Base-by-base conservation (phyloP, 768 basidiomycete genomes). In the Vararia minispora region DNA sequence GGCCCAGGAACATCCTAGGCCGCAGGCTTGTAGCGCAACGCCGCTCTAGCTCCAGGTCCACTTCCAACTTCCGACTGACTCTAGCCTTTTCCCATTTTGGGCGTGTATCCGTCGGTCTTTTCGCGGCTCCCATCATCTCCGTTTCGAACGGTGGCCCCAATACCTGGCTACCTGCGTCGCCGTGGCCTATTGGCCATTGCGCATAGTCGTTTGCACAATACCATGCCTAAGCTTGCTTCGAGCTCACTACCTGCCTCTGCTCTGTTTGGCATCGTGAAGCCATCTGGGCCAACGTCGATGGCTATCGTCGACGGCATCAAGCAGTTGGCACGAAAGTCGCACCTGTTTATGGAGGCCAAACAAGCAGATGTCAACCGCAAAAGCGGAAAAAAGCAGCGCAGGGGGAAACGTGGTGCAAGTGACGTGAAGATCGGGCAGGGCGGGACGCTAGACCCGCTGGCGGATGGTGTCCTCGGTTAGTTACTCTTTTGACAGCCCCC, bases 391-490 rank as follows among this genome's bases (percentile, higher is more conserved):
- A 56, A 60, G 31, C 57, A 58, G 36, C 54, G 41, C 39, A 64
- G 64, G 34, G 57, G 59, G 42, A 65, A 54, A 30, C 51, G 51
- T 35, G 54, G 51, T 36, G 54, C 53, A 12, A 68, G 73, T 16
- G 52, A 59, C 2, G 64, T 91, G 37, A 92, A 94, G 60, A 74
- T 92, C 34, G 91, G 90, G 1, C 87, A 91, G 58, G 90, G 90
- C 21, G 91, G 95, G 4, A 99, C 95, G 3, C 65, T 99, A 35
- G 95, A 99, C 63, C 95, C 95, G 12, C 68, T 98, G 25, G 95
- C 95, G 5, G 89, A 95, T 58, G 94, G 94, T 30, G 89, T 95
- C 12, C 64, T 97, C 46, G 88, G 91, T 91, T 54, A 48, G 68
- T 49, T 42, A 33, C 13, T 35, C 22, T 24, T 9, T 26, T 13